Conservation (phyloP, 202 grass and related monocot genomes). For the Carex sylvatica region DNA sequence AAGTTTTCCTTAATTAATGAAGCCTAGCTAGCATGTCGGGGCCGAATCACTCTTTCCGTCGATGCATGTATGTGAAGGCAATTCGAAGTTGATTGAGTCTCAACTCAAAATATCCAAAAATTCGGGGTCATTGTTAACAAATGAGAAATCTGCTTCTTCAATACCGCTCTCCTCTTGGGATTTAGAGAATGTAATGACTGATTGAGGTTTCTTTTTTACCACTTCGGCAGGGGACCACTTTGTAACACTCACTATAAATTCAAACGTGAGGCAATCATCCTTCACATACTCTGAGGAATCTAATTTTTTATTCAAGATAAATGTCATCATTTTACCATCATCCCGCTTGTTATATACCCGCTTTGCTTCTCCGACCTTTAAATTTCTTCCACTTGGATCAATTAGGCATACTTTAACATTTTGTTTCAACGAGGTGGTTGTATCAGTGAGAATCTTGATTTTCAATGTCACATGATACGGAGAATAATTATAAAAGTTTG, state of each 20-base stretch:
- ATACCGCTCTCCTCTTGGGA: background rate
- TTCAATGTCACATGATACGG: too few species aligned
- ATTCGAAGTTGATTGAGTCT: too few species aligned
- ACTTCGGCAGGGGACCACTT: background rate
- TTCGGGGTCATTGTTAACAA: background rate
- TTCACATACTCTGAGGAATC: background rate
- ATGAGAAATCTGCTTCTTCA: background rate
- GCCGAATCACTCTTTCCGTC: too few species aligned
- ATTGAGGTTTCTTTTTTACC: background rate
- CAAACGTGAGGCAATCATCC: background rate
- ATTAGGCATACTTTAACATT: background rate
- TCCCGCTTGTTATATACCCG: background rate
- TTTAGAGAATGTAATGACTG: too few species aligned
- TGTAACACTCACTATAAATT: background rate
- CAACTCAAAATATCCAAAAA: too few species aligned
- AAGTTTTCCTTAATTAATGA: too few species aligned
- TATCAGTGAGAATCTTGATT: background rate
- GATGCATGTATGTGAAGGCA: too few species aligned
- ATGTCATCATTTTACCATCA: too few species aligned
- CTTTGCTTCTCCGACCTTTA: background rate
- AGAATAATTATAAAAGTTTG: too few species aligned
- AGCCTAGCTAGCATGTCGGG: too few species aligned
- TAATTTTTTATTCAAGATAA: background rate
- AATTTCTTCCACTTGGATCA: background rate
- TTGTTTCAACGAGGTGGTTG: background rate